Evolutionary conservation across 805 yeast species (phyloP).

Genomic region (Tetrapisispora arboricola): DNA sequence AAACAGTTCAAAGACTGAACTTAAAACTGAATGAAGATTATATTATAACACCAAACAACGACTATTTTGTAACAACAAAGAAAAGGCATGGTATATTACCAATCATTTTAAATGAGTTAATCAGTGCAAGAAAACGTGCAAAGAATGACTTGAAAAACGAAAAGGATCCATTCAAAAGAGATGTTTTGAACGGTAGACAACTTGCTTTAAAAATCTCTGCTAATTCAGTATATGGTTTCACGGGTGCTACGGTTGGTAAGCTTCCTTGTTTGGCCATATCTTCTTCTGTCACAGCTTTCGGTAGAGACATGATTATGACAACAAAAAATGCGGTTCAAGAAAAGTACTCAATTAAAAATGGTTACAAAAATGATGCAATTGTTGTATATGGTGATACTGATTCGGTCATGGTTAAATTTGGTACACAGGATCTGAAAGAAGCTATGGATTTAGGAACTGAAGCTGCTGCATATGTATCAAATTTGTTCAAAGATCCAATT

Average conservation of each 20-base stretch:
- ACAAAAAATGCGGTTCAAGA: conserved; percentile 82
- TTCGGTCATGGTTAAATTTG: conserved; percentile 98
- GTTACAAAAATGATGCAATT: conserved; percentile 71
- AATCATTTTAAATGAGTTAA: conserved; percentile 77
- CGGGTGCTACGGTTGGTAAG: conserved; percentile 98
- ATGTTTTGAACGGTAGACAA: conserved; percentile 94
- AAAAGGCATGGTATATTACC: conserved; percentile 82
- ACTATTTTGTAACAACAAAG: conserved; percentile 65
- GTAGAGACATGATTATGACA: conserved; percentile 91
- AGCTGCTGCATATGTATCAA: conserved; percentile 83
- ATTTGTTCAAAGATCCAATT: conserved; percentile 72
- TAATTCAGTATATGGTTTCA: conserved; percentile 96
- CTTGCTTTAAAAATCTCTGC: conserved; percentile 94
- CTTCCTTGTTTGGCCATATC: conserved; percentile 95
- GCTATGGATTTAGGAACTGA: conserved; percentile 91
- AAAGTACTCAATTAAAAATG: conserved; percentile 69
- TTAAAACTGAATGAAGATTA: conserved; percentile 69
- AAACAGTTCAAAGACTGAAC: conserved; percentile 53
- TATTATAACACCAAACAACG: conserved; percentile 83
- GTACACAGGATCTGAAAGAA: conserved; percentile 63
- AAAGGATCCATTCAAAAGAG: conserved; percentile 86
- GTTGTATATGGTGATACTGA: conserved; percentile 98
- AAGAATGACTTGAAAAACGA: conserved; percentile 84
- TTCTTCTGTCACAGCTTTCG: conserved; percentile 89
- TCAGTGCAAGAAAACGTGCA: conserved; percentile 88